phyloP scores from a whole-genome alignment of 345 rosid species.

The Litchi chinensis region DNA sequence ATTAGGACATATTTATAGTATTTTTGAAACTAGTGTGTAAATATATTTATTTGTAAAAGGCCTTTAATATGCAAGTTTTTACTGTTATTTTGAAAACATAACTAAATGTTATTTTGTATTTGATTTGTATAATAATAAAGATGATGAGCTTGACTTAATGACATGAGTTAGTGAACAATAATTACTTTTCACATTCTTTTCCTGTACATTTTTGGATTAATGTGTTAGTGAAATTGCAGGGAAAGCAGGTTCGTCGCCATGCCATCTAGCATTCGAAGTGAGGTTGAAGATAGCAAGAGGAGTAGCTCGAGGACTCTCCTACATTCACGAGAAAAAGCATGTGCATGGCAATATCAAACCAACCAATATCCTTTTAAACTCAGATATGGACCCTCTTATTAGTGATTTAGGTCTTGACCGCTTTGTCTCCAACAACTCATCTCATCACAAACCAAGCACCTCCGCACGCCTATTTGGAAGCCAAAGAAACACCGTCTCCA shows the following conservation, averaged over 20 bases:
- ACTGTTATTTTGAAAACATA: too few relatives aligned
- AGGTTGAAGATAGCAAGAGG: slow-evolving; percentile 85
- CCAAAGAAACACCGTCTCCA: slow-evolving; percentile 30
- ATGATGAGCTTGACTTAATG: too few relatives aligned
- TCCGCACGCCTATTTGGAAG: slow-evolving; percentile 36
- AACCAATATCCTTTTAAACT: slow-evolving; percentile 64
- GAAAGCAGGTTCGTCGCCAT: slow-evolving; percentile 54
- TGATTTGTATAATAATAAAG: too few relatives aligned
- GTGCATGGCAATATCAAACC: slow-evolving; percentile 87
- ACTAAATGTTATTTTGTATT: too few relatives aligned
- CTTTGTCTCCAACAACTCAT: slow-evolving; percentile 29
- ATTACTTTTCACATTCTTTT: background rate
- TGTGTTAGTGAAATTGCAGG: background rate
- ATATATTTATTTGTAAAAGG: too few relatives aligned
- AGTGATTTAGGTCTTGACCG: slow-evolving; percentile 72
- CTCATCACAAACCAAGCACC: slow-evolving; percentile 21
- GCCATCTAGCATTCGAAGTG: slow-evolving; percentile 47
- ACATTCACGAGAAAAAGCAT: slow-evolving; percentile 77
- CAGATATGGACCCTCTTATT: slow-evolving; percentile 65
- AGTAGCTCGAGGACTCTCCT: slow-evolving; percentile 71
- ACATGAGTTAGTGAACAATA: too few relatives aligned
- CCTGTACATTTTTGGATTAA: background rate
- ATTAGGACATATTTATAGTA: too few relatives aligned
- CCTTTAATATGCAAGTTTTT: too few relatives aligned
- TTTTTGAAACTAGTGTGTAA: too few relatives aligned